Percentiles rank a stretch among this genome's conserved stretches.
phyloP scores from a whole-genome alignment of 1,139 yeast species.

The Debaryomyces udenii region DNA sequence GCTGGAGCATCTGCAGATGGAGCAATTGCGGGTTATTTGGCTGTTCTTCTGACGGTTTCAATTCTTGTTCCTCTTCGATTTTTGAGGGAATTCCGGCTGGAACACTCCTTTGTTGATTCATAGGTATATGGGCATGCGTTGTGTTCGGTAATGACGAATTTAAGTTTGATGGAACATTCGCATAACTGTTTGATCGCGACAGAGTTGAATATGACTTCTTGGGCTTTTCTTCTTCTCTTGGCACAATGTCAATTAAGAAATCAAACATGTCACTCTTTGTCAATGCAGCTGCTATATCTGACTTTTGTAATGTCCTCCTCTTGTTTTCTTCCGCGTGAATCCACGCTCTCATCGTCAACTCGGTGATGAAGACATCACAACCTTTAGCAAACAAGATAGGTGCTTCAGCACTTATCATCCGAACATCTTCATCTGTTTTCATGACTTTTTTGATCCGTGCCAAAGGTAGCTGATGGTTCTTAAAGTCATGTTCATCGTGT shows the following conservation, averaged over 20 bases:
- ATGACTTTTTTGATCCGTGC: slow-evolving; percentile 95
- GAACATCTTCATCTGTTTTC: slow-evolving; percentile 97
- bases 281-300: slow-evolving; percentile 93
- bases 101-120: slow-evolving; percentile 4
- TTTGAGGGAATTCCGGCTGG: slow-evolving; percentile 4
- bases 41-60: slow-evolving; percentile 8
- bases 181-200: slow-evolving; percentile 20
- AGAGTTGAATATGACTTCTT: slow-evolving; percentile 35
- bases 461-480: slow-evolving; percentile 89
- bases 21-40: slow-evolving; percentile 11
- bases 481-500: slow-evolving; percentile 87
- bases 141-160: slow-evolving; percentile 5
- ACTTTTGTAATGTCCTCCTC: slow-evolving; percentile 87
- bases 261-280: slow-evolving; percentile 97
- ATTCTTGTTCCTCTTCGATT: slow-evolving; percentile 9
- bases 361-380: slow-evolving; percentile 95
- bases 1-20: slow-evolving; percentile 20
- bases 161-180: slow-evolving; percentile 8
- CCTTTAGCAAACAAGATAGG: slow-evolving; percentile 97
- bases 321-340: slow-evolving; percentile 96
- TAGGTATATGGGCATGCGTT: slow-evolving; percentile 12
- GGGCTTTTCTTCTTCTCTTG: slow-evolving; percentile 72
- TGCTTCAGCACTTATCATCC: slow-evolving; percentile 98
- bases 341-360: slow-evolving; percentile 98
- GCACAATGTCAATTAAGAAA: slow-evolving; percentile 92